Evolutionary conservation across 2,329 filamentous ascomycete species (phyloP).

Genomic region (Cytospora paraplurivora): DNA sequence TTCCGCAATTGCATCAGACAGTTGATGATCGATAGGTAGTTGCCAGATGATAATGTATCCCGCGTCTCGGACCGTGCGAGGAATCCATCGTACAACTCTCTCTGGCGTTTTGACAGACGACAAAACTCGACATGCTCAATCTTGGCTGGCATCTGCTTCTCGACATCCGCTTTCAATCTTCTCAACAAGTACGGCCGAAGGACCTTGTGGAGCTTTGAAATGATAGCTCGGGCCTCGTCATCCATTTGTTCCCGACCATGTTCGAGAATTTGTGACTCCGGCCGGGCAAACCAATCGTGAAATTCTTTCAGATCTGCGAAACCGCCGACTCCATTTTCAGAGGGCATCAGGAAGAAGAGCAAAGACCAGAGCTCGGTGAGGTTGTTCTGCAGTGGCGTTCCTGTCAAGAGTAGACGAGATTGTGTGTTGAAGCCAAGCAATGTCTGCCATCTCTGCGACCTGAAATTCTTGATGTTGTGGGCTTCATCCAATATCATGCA

Average conservation of each 20-base stretch:
- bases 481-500: slow-evolving; percentile 98
- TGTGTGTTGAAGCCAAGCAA: slow-evolving; percentile 91
- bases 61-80: slow-evolving; percentile 87
- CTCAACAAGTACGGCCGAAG: slow-evolving; percentile 89
- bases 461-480: slow-evolving; percentile 99
- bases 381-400: slow-evolving; percentile 95
- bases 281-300: slow-evolving; percentile 92
- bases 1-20: slow-evolving; percentile 97
- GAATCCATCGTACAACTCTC: slow-evolving; percentile 95
- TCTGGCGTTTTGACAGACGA: slow-evolving; percentile 89
- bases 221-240: slow-evolving; percentile 87
- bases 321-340: slow-evolving; percentile 81
- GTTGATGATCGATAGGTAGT: slow-evolving; percentile 97
- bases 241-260: slow-evolving; percentile 93
- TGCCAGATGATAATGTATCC: slow-evolving; percentile 85
- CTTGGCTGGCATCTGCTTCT: slow-evolving; percentile 98
- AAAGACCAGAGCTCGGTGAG: slow-evolving; percentile 96
- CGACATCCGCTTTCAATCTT: slow-evolving; percentile 91
- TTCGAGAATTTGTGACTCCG: slow-evolving; percentile 93
- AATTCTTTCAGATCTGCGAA: slow-evolving; percentile 97
- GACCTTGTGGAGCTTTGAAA: slow-evolving; percentile 91
- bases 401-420: slow-evolving; percentile 83
- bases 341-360: slow-evolving; percentile 94
- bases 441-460: slow-evolving; percentile 95
- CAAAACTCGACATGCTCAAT: slow-evolving; percentile 98